A percentile compares a stretch with the other conserved stretches of the same genome.
Evolutionary conservation across 495 filamentous ascomycete genomes (phyloP).

Genomic region (Penicillium simplicissimum): DNA sequence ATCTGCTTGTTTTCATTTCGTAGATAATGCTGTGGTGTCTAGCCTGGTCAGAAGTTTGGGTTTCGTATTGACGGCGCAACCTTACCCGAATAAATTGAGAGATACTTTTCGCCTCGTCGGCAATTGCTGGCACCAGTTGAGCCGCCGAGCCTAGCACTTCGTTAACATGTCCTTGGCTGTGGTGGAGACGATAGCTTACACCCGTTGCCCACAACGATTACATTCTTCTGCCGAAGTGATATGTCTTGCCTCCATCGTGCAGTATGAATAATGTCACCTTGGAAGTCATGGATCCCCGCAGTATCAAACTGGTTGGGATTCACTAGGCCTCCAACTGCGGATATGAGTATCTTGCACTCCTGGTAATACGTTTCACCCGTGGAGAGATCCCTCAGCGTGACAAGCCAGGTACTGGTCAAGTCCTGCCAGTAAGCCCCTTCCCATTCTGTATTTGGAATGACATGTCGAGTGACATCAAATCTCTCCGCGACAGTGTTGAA

Average conservation of each 20-base stretch:
- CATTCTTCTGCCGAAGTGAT: constrained; percentile 45
- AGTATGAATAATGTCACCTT: constrained; percentile 55
- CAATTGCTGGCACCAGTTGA: constrained; percentile 38
- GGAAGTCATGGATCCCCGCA: constrained; percentile 34
- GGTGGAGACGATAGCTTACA: too few relatives aligned
- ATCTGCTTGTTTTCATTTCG: background rate
- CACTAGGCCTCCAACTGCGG: constrained; percentile 44
- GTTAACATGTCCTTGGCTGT: too few relatives aligned
- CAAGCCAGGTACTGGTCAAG: constrained; percentile 19
- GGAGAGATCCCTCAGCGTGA: constrained; percentile 19
- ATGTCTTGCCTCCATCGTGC: constrained; percentile 51
- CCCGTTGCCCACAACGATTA: constrained; percentile 62
- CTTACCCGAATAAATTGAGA: constrained; percentile 53
- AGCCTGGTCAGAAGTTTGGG: background rate
- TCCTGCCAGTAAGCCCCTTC: constrained; percentile 23
- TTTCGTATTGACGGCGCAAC: too few relatives aligned
- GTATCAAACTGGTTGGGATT: constrained; percentile 11
- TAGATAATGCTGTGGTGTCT: constrained; percentile 4
- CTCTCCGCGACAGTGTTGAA: background rate
- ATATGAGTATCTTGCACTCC: constrained; percentile 51
- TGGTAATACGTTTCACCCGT: constrained; percentile 21
- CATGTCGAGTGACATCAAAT: constrained; percentile 15
- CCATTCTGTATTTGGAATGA: constrained; percentile 25
- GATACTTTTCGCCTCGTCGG: constrained; percentile 45
- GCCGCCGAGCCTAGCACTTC: constrained; percentile 30